Base-by-base conservation (phyloP, 169 alveolate species). In the Plasmodium adleri region DNA sequence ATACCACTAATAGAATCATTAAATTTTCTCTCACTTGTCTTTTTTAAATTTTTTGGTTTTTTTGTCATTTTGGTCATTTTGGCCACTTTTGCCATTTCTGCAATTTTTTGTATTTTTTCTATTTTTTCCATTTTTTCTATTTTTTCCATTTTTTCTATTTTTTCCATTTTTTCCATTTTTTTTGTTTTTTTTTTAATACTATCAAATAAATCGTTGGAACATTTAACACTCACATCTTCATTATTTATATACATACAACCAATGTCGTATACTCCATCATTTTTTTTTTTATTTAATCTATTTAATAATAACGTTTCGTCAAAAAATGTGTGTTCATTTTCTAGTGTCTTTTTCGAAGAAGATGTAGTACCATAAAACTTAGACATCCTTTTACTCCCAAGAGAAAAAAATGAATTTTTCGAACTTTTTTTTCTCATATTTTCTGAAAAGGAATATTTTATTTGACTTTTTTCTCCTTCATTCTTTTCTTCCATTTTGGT, bases 181-280 rank as follows among this genome's bases (percentile, higher is more conserved):
- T 74, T 74, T 67, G 50, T 26, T 54, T 70, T 64, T 24, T 52
- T 78, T 64, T 66, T 63, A 49, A 39, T 52, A 10, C 66, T 52
- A 39, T 39, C 47, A 39, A 39, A 39, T 45, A 78, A 78, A 28
- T 78, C 89, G 49, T 66, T 78, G 22, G 89, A 78, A 43, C 72
- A 50, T 39, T 43, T 66, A 15, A 73, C 28, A 26, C 89, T 78
- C 52, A 59, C 54, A 32, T 54, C 76, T 39, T 39, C 47, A 28
- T 24, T 67, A 45, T 66, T 78, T 71, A 78, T 66, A 22, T 78
- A 78, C 89, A 78, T 78, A 49, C 89, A 78, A n/a, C 89, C 89
- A 78, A 78, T 78, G 32, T 78, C 89, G 22, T 66, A 78, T 20
- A 76, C 26, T 52, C 72, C 64, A 1, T 52, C 52, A 24, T 50